These are phyloP conservation scores for Beta macrorhiza DNA, from an alignment of 179 eudicot species.

Conservation along the genomic window DNA sequence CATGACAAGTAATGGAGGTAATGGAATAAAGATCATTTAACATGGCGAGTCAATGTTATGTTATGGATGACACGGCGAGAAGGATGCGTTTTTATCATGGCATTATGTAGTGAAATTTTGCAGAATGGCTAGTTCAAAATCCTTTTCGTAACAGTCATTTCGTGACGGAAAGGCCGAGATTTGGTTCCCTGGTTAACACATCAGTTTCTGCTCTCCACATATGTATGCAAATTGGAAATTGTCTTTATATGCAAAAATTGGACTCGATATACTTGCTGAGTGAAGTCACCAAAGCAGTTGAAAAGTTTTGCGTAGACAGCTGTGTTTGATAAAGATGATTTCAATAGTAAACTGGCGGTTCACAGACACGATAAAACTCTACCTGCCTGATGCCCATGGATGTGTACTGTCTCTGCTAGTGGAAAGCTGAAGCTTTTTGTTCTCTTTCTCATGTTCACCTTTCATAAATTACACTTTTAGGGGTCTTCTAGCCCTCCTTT, in stretches of 20 bases:
- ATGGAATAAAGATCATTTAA: too few species aligned
- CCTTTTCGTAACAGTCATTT: too few species aligned
- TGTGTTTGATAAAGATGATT: not conserved
- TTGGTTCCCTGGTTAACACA: too few species aligned
- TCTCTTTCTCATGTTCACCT: not conserved
- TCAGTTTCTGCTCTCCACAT: not conserved
- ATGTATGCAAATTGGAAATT: not conserved
- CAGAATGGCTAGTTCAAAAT: too few species aligned
- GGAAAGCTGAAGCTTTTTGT: not conserved
- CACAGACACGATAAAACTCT: not conserved
- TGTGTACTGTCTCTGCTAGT: not conserved
- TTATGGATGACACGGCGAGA: too few species aligned
- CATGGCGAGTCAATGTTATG: too few species aligned
- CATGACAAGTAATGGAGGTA: too few species aligned
- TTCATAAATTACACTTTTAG: not conserved
- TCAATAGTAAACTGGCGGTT: not conserved
- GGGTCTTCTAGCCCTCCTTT: not conserved
- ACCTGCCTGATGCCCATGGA: not conserved
- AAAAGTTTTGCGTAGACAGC: not conserved
- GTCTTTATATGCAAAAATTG: not conserved
- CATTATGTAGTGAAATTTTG: too few species aligned
- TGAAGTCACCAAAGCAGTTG: not conserved
- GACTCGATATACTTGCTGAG: not conserved
- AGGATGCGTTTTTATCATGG: too few species aligned
- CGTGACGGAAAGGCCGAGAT: too few species aligned